A percentile compares a stretch with the other conserved stretches of the same genome.
Evolutionary conservation across 768 basidiomycete genomes (phyloP).

Genomic region (Leccinum subtestaceum): DNA sequence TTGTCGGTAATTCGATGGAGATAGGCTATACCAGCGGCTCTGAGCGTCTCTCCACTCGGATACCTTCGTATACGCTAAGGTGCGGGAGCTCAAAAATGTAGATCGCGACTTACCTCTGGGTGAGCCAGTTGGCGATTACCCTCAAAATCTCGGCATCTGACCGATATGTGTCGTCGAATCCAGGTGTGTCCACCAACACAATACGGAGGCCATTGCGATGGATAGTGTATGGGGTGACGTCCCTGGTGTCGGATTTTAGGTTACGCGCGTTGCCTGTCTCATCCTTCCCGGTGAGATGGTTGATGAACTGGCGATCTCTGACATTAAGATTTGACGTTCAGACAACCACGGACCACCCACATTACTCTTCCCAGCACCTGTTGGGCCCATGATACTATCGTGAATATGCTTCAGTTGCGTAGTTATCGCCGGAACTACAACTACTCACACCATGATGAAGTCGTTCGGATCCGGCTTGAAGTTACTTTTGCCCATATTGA

Average conservation of each 20-base stretch:
- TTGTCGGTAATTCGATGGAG: conserved; percentile 35
- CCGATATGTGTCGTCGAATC: conserved; percentile 21
- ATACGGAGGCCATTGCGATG: neutral
- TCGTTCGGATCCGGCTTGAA: conserved; percentile 13
- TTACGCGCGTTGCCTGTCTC: neutral
- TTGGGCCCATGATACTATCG: conserved; percentile 24
- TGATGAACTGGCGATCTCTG: conserved; percentile 10
- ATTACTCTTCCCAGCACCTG: conserved; percentile 25
- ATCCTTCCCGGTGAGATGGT: conserved; percentile 4
- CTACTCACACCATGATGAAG: conserved; percentile 15
- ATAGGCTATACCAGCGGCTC: neutral
- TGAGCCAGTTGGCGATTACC: conserved; percentile 17
- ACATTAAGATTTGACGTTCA: neutral
- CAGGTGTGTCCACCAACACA: conserved; percentile 22
- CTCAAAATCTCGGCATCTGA: conserved; percentile 11
- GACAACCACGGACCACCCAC: conserved; percentile 6
- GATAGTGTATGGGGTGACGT: conserved; percentile 5
- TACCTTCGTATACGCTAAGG: conserved; percentile 6
- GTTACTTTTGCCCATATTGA: neutral
- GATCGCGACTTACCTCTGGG: conserved; percentile 10
- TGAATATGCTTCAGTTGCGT: neutral
- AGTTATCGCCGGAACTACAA: neutral
- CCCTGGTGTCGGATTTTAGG: conserved; percentile 13
- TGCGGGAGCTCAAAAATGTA: neutral
- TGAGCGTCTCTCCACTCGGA: neutral